phyloP scores from a whole-genome alignment of 225 moss, liverwort and hornwort species.

The Straminergon stramineum region DNA sequence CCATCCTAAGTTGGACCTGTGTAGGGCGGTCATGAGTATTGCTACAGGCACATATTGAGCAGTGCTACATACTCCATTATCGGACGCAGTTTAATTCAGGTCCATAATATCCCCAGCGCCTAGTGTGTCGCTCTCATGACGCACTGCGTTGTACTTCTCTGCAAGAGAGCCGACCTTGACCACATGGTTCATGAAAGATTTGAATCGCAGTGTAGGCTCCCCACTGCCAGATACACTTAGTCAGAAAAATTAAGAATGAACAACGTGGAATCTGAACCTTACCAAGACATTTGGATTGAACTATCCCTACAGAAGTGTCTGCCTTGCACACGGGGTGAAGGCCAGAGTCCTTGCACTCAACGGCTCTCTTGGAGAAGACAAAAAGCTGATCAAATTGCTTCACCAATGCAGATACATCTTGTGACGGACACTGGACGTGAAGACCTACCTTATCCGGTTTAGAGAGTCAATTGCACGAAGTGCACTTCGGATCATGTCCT shows the following conservation, averaged over 20 bases:
- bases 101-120: slow-evolving; percentile 94
- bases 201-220: slow-evolving; percentile 91
- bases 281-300: neutral
- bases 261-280: neutral
- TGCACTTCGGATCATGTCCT: slow-evolving; percentile 99
- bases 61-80: neutral
- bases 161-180: slow-evolving; percentile 94
- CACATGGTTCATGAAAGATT: slow-evolving; percentile 95
- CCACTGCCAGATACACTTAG: slow-evolving; percentile 56
- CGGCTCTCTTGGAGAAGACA: neutral
- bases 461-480: slow-evolving; percentile 90
- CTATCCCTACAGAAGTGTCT: neutral
- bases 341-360: neutral
- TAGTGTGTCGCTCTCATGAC: slow-evolving; percentile 96
- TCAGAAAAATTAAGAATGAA: neutral
- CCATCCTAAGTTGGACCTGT: neutral
- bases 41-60: neutral
- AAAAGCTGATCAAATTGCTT: neutral
- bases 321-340: neutral
- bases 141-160: slow-evolving; percentile 96
- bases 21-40: neutral
- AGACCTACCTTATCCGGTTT: slow-evolving; percentile 76
- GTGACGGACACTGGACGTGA: neutral
- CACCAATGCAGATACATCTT: slow-evolving; percentile 4
- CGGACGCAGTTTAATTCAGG: slow-evolving; percentile 36